Evolutionary conservation across 2,329 filamentous ascomycete species (phyloP).

Genomic region (Neoscytalidium dimidiatum): DNA sequence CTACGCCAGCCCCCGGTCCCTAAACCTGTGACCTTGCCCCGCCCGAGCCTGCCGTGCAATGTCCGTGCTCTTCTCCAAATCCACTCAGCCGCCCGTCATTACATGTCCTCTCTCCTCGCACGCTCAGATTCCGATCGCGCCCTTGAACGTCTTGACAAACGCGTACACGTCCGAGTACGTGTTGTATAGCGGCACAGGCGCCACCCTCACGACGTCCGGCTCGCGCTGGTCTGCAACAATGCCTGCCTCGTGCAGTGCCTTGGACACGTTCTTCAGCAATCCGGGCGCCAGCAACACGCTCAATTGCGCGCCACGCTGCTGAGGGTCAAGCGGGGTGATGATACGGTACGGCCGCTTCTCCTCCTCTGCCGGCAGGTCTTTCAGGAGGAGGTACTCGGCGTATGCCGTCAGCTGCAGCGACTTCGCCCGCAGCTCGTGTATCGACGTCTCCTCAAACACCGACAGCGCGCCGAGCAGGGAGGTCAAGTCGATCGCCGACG

Average conservation of each 20-base stretch:
- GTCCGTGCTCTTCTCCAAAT: background rate
- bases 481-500: slow-evolving; percentile 67
- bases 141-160: slow-evolving; percentile 3
- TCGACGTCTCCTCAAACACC: slow-evolving; percentile 65
- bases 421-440: slow-evolving; percentile 64
- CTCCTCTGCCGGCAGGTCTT: slow-evolving; percentile 24
- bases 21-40: no score
- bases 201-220: slow-evolving; percentile 21
- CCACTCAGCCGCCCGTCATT: background rate
- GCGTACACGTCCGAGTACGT: slow-evolving; percentile 7
- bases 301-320: slow-evolving; percentile 68
- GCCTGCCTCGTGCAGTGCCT: slow-evolving; percentile 10
- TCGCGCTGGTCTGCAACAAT: slow-evolving; percentile 20
- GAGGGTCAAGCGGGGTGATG: slow-evolving; percentile 63
- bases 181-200: slow-evolving; percentile 22
- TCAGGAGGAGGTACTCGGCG: slow-evolving; percentile 61
- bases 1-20: background rate
- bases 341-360: slow-evolving; percentile 40
- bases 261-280: slow-evolving; percentile 15
- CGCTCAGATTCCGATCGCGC: background rate
- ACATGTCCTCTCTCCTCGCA: background rate
- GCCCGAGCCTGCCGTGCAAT: background rate
- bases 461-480: slow-evolving; percentile 64
- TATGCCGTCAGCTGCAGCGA: slow-evolving; percentile 68
- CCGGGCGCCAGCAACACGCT: slow-evolving; percentile 57